Percentiles rank a stretch among this genome's conserved stretches.
These are phyloP conservation scores for Fusarium albosuccineum DNA, from an alignment of 2,329 filamentous ascomycete species.

Conservation along the genomic window DNA sequence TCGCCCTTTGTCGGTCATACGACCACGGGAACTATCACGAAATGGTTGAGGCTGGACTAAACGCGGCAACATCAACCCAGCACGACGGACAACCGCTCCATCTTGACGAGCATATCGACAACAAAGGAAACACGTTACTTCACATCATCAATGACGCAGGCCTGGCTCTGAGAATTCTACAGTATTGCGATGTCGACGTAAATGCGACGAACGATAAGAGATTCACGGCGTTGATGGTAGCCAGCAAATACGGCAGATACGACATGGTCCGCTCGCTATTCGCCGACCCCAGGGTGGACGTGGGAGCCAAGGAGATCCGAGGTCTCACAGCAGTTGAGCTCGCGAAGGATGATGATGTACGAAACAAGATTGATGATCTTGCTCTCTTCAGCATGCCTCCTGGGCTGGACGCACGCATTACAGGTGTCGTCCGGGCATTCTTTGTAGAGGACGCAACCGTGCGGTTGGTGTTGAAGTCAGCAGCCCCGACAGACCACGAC, in stretches of 20 bases:
- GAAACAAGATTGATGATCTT: constrained; percentile 95
- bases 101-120: constrained; percentile 91
- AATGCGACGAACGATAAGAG: constrained; percentile 96
- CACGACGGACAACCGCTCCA: constrained; percentile 84
- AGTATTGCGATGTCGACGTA: constrained; percentile 91
- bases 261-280: constrained; percentile 93
- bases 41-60: constrained; percentile 88
- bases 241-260: constrained; percentile 96
- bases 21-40: constrained; percentile 87
- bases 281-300: constrained; percentile 86
- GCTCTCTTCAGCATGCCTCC: constrained; percentile 82
- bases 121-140: constrained; percentile 93
- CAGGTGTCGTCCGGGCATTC: constrained; percentile 92
- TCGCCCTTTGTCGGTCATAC: constrained; percentile 94
- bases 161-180: constrained; percentile 80
- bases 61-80: constrained; percentile 80
- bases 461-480: constrained; percentile 93
- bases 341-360: constrained; percentile 96
- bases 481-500: constrained; percentile 82
- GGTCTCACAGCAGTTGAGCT: constrained; percentile 95
- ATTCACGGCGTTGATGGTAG: constrained; percentile 97
- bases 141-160: constrained; percentile 92
- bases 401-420: constrained; percentile 83
- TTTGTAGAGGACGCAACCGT: constrained; percentile 98
- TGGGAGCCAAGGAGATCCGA: constrained; percentile 84